Percentiles rank a stretch among this genome's conserved stretches.
phyloP scores from a whole-genome alignment of 371 early-diverging fungal genomes.

The Rhizopus sp. region DNA sequence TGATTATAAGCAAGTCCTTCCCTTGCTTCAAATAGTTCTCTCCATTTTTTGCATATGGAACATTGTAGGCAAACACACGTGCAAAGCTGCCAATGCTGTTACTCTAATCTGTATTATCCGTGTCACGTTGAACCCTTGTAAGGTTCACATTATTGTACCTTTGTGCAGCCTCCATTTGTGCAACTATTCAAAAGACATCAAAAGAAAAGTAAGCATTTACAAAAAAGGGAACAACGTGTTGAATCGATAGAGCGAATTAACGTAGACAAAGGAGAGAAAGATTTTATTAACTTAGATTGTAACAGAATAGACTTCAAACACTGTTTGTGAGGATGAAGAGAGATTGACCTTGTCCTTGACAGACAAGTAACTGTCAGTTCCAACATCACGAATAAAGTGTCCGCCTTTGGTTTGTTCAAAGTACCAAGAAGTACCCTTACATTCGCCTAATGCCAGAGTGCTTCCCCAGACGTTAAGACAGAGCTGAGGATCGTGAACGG shows the following conservation, averaged over 20 bases:
- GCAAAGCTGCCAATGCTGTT: no score
- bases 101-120: no score
- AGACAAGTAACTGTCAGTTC: constrained; percentile 13
- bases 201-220: no score
- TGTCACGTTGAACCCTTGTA: no score
- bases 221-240: no score
- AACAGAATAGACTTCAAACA: constrained; percentile 10
- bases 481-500: constrained; percentile 8
- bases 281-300: not conserved
- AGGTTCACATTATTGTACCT: no score
- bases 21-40: no score
- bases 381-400: constrained; percentile 15
- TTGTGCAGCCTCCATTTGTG: no score
- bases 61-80: no score
- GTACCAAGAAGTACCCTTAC: constrained; percentile 26
- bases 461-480: constrained; percentile 23
- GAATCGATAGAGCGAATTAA: not conserved
- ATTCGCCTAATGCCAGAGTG: constrained; percentile 11
- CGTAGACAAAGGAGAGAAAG: not conserved
- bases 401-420: constrained; percentile 9
- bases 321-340: not conserved
- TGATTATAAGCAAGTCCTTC: no score
- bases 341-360: constrained; percentile 5
- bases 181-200: no score
- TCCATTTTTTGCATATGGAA: no score